A percentile compares a stretch with the other conserved stretches of the same genome.
phyloP scores from a whole-genome alignment of 2,329 filamentous ascomycete genomes.

The Coniochaeta sp. region DNA sequence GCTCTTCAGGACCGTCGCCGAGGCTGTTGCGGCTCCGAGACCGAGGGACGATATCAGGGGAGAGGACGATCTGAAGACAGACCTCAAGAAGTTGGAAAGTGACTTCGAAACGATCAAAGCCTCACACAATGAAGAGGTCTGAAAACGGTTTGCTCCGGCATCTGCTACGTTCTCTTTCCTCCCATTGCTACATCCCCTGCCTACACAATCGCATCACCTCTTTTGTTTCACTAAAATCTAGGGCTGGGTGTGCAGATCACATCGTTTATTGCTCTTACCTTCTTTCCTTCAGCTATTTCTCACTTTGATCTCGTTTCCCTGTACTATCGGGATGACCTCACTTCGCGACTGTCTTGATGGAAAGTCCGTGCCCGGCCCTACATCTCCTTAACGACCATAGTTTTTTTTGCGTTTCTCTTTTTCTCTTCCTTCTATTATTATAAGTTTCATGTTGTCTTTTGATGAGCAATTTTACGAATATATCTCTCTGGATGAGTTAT shows the following conservation, averaged over 20 bases:
- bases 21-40: constrained; percentile 5
- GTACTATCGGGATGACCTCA: too few relatives aligned
- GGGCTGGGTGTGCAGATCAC: not conserved
- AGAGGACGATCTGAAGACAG: not conserved
- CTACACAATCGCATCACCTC: not conserved
- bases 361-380: too few relatives aligned
- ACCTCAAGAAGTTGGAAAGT: not conserved
- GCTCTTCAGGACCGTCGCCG: constrained; percentile 5
- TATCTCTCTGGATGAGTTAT: not conserved
- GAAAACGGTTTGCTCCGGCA: not conserved
- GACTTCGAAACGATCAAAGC: not conserved
- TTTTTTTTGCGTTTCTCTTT: too few relatives aligned
- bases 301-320: too few relatives aligned
- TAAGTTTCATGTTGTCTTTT: too few relatives aligned
- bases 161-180: not conserved
- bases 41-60: not conserved
- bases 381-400: too few relatives aligned
- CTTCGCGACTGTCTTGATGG: too few relatives aligned
- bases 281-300: too few relatives aligned
- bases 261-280: too few relatives aligned
- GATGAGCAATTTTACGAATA: too few relatives aligned
- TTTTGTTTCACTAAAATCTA: not conserved
- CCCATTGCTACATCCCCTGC: too few relatives aligned
- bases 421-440: too few relatives aligned
- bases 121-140: not conserved